phyloP scores from a whole-genome alignment of 169 alveolate species.

The Blepharisma undulans region DNA sequence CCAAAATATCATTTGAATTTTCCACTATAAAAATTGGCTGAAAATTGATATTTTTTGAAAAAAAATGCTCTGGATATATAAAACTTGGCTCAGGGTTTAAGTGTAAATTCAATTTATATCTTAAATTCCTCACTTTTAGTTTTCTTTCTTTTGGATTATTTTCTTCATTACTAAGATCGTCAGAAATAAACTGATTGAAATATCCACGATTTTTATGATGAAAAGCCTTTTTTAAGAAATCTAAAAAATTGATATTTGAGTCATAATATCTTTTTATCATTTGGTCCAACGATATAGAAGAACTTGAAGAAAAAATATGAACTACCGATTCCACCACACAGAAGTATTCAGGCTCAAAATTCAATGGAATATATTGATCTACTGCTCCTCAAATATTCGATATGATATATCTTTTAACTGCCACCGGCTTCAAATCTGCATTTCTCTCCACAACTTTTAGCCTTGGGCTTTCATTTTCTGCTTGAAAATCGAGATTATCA shows the following conservation, averaged over 20 bases:
- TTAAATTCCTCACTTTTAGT: background rate
- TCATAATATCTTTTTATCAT: background rate
- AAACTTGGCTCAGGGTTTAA: background rate
- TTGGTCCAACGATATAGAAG: background rate
- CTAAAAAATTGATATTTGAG: background rate
- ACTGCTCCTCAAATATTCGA: background rate
- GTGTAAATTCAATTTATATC: background rate
- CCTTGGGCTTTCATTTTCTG: background rate
- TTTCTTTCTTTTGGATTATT: background rate
- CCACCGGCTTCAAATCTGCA: background rate
- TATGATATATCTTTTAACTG: background rate
- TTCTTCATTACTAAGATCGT: background rate
- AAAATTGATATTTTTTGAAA: background rate
- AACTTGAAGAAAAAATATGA: background rate
- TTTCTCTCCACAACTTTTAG: background rate
- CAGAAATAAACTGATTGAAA: background rate
- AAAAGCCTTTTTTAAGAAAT: background rate
- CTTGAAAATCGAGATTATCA: background rate
- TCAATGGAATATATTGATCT: background rate
- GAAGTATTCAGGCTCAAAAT: constrained; percentile 20
- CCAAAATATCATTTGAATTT: background rate
- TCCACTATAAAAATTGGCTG: background rate
- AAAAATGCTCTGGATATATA: background rate
- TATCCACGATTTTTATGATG: background rate
- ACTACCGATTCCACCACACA: background rate